Evolutionary conservation across 495 filamentous ascomycete species (phyloP).

Genomic region (Penicillium argentinense): DNA sequence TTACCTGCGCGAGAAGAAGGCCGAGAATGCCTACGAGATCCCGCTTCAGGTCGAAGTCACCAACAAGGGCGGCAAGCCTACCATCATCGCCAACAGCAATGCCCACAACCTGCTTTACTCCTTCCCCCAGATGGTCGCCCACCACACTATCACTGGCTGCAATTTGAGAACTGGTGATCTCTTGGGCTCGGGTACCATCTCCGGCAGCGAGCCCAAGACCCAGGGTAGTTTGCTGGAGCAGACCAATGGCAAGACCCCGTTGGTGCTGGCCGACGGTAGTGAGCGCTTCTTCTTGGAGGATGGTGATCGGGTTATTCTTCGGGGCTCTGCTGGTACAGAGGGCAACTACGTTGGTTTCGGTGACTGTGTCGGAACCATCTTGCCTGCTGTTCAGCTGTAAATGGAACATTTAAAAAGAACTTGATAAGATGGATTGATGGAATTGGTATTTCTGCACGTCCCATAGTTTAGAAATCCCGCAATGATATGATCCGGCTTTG

Average conservation of each 20-base stretch:
- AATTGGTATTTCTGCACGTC: constrained; percentile 3
- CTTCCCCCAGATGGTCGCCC: constrained; percentile 92
- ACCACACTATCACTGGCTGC: constrained; percentile 87
- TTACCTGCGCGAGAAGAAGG: constrained; percentile 66
- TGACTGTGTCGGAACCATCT: constrained; percentile 61
- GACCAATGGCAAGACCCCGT: constrained; percentile 64
- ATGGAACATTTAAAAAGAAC: neutral
- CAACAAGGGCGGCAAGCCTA: constrained; percentile 62
- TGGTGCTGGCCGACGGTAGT: constrained; percentile 67
- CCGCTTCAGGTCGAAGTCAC: constrained; percentile 71
- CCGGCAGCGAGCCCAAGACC: constrained; percentile 60
- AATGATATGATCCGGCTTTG: constrained; percentile 2
- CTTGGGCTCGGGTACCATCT: constrained; percentile 88
- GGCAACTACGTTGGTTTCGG: constrained; percentile 72
- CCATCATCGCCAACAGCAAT: constrained; percentile 63
- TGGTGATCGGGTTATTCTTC: constrained; percentile 74
- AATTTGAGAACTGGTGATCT: constrained; percentile 79
- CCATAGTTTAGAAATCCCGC: constrained; percentile 8
- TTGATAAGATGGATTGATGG: constrained; percentile 9
- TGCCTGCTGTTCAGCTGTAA: constrained; percentile 40
- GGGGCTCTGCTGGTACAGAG: constrained; percentile 62
- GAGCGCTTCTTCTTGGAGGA: constrained; percentile 79
- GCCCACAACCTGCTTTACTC: constrained; percentile 80
- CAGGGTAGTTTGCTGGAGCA: constrained; percentile 82
- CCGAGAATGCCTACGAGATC: constrained; percentile 71